phyloP scores from a whole-genome alignment of 2,329 filamentous ascomycete species.

The Calycina herbarum region DNA sequence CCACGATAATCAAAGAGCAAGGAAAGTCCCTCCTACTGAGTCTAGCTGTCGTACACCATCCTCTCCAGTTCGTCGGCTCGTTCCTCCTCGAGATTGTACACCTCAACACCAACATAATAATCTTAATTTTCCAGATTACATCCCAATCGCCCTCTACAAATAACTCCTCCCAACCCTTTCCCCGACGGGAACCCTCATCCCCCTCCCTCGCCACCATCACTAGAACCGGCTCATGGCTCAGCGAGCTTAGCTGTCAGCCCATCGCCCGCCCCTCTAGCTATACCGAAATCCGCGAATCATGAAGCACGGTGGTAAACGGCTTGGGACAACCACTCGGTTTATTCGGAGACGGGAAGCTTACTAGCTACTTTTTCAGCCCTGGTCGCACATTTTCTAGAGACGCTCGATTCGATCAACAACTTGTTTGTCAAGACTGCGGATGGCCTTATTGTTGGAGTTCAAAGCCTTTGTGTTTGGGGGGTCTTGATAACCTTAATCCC shows the following conservation, averaged over 20 bases:
- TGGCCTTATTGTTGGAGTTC: constrained; percentile 19
- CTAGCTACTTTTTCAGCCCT: background rate
- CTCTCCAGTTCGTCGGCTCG: background rate
- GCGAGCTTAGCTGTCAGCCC: constrained; percentile 3
- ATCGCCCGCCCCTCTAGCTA: background rate
- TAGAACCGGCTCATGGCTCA: background rate
- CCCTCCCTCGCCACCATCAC: constrained; percentile 3
- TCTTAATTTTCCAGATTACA: background rate
- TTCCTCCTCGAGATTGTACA: background rate
- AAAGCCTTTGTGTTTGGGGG: constrained; percentile 17
- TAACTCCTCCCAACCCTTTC: background rate
- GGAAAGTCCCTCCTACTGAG: background rate
- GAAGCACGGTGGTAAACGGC: constrained; percentile 4
- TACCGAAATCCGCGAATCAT: constrained; percentile 7
- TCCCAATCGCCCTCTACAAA: background rate
- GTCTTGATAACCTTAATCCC: background rate
- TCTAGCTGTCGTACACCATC: constrained; percentile 1
- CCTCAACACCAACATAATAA: constrained; percentile 1
- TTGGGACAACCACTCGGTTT: constrained; percentile 2
- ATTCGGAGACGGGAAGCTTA: constrained; percentile 4
- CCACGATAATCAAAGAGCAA: background rate
- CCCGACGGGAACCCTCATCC: background rate
- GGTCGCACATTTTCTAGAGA: background rate
- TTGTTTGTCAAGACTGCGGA: constrained; percentile 11
- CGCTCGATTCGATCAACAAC: background rate